Conservation (phyloP, 2,329 filamentous ascomycete species). For the Penicillium rolfsii region DNA sequence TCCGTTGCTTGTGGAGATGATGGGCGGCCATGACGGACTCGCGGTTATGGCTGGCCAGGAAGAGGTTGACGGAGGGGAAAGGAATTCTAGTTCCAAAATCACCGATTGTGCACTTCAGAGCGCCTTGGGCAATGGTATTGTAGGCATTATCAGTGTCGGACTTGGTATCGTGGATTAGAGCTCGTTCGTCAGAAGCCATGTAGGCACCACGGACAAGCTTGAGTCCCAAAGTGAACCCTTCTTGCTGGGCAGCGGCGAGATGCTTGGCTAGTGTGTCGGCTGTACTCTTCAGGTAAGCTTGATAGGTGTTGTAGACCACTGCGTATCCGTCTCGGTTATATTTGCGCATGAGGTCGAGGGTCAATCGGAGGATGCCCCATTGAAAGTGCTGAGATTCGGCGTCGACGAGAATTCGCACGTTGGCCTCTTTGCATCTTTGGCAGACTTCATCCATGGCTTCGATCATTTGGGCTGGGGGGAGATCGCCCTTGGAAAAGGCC, state of each 20-base stretch:
- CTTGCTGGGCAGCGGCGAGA: constrained; percentile 60
- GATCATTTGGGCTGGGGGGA: constrained; percentile 67
- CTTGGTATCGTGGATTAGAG: constrained; percentile 73
- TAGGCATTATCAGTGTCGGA: constrained; percentile 72
- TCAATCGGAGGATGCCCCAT: constrained; percentile 79
- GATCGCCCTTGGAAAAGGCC: constrained; percentile 63
- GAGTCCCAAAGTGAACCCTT: constrained; percentile 69
- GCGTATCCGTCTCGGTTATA: constrained; percentile 71
- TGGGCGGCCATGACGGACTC: constrained; percentile 65
- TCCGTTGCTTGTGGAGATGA: constrained; percentile 53
- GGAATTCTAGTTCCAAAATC: constrained; percentile 26
- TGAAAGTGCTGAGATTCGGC: constrained; percentile 83
- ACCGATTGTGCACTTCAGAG: constrained; percentile 59
- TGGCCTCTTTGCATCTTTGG: constrained; percentile 55
- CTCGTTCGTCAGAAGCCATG: constrained; percentile 68
- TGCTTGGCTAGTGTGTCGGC: constrained; percentile 62
- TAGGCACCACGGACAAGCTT: constrained; percentile 79
- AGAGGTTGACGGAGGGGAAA: constrained; percentile 65
- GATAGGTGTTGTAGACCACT: constrained; percentile 78
- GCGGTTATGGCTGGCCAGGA: constrained; percentile 83
- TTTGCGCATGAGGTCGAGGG: constrained; percentile 71
- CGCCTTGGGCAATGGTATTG: constrained; percentile 70
- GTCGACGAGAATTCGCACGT: constrained; percentile 77
- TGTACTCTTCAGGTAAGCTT: constrained; percentile 71
- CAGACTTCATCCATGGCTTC: constrained; percentile 75